Evolutionary conservation across 176 grass and related monocot species (phyloP).

Genomic region (Elymus sibiricus): DNA sequence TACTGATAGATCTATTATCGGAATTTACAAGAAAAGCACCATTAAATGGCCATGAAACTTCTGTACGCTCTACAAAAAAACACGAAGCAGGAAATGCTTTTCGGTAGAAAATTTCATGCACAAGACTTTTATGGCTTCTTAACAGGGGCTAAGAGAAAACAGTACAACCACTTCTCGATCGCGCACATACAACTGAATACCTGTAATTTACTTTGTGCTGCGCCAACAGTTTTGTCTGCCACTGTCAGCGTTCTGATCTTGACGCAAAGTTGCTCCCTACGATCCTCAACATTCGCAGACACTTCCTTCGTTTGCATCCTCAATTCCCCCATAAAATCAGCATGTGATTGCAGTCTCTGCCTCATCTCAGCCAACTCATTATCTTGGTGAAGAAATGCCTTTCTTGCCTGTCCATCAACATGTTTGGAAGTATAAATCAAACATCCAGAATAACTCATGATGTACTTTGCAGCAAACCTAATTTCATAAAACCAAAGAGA

Average conservation of each 20-base stretch:
- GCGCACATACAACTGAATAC: slow-evolving; percentile 14
- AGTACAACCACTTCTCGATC: not conserved
- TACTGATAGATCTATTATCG: not conserved
- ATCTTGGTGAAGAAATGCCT: slow-evolving; percentile 39
- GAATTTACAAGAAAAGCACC: not conserved
- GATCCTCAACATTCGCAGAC: slow-evolving; percentile 45
- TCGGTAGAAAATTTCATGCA: not conserved
- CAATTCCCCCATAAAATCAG: slow-evolving; percentile 46
- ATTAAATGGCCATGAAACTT: not conserved
- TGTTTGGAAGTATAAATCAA: not conserved
- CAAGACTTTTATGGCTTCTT: not conserved
- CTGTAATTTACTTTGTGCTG: slow-evolving; percentile 55
- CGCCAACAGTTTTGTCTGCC: slow-evolving; percentile 44
- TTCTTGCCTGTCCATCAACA: slow-evolving; percentile 46
- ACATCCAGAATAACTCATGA: not conserved
- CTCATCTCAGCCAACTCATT: slow-evolving; percentile 74
- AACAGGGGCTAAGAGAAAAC: not conserved
- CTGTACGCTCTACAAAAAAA: not conserved
- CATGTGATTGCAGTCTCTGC: slow-evolving; percentile 36
- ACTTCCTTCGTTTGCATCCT: slow-evolving; percentile 21
- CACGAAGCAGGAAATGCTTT: not conserved
- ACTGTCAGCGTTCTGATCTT: slow-evolving; percentile 58
- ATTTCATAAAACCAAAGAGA: not conserved
- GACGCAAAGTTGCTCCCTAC: slow-evolving; percentile 47
- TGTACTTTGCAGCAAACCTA: not conserved